Evolutionary conservation across 2,329 filamentous ascomycete species (phyloP).

Genomic region (Exophiala bonariae): DNA sequence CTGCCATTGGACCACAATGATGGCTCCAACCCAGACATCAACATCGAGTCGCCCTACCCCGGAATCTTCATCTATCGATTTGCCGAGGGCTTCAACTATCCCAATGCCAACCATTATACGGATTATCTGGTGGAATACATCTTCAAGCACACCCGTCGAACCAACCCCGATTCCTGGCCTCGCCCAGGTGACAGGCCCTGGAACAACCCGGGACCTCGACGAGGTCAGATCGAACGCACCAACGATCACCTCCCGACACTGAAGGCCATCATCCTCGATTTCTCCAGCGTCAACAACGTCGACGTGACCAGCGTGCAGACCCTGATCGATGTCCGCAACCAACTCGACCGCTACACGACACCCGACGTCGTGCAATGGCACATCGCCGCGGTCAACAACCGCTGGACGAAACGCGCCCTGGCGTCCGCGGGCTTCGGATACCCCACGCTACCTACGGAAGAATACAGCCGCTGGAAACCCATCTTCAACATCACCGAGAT

Average conservation of each 20-base stretch:
- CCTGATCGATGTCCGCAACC: conserved; percentile 90
- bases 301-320: conserved; percentile 91
- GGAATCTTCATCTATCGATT: conserved; percentile 96
- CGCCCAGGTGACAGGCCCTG: conserved; percentile 79
- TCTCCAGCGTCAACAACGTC: conserved; percentile 89
- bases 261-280: conserved; percentile 90
- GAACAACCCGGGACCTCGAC: conserved; percentile 84
- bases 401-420: conserved; percentile 91
- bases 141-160: conserved; percentile 71
- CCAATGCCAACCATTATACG: conserved; percentile 85
- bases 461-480: conserved; percentile 78
- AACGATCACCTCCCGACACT: conserved; percentile 63
- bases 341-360: conserved; percentile 79
- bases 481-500: conserved; percentile 92
- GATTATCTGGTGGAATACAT: conserved; percentile 73
- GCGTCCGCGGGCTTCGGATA: conserved; percentile 86
- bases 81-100: conserved; percentile 92
- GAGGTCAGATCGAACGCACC: conserved; percentile 52
- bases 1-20: conserved; percentile 84
- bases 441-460: conserved; percentile 57
- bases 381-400: conserved; percentile 88
- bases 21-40: conserved; percentile 82
- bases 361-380: conserved; percentile 92
- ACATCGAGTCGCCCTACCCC: conserved; percentile 79
- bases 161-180: conserved; percentile 66